Evolutionary conservation across 768 basidiomycete genomes (phyloP), one percentile per base, ranked within the genome.

Genomic region (Boletus barrowsii): DNA sequence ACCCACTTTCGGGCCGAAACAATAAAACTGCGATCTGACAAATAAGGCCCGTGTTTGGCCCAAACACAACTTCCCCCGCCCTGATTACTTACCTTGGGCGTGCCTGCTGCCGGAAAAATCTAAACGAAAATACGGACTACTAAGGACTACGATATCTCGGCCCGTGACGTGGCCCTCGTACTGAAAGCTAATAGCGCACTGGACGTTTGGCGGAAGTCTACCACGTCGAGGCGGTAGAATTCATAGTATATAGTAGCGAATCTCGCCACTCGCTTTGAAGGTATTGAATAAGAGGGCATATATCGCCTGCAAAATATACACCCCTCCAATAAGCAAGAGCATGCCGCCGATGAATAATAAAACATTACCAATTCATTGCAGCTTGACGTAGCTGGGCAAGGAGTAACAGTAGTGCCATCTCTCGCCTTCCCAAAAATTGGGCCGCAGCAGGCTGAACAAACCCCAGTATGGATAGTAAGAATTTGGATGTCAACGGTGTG

Each of bases 1-100:
- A 77, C 73, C 65, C 64, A 61, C 65, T 77, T 77, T 80, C 80
- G 80, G 79, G 73, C 80, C 78, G 79, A 76, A 66, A 79, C 42
- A 63, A 61, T 75, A 68, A 64, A 70, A 62, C 59, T 47, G 55
- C 59, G 51, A 63, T 57, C 51, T 69, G 68, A 71, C 64, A 64
- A 64, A 64, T 63, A 62, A 51, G 33, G 57, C 57, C 66, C 68
- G 60, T 68, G 58, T 70, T 68, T 70, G 66, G 66, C 42, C 55
- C 57, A 70, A 68, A 68, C 44, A 67, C 53, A 62, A 54, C 49
- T 29, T 41, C 53, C 35, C 29, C 57, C 48, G 58, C 63, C 62
- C 62, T 55, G 35, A 64, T 57, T 49, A 69, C 65, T 55, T 67
- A 66, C 67, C 67, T 67, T 49, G 65, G 47, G 52, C 44, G 53